phyloP scores from a whole-genome alignment of 306 rosid genomes.

The Fragaria iinumae region DNA sequence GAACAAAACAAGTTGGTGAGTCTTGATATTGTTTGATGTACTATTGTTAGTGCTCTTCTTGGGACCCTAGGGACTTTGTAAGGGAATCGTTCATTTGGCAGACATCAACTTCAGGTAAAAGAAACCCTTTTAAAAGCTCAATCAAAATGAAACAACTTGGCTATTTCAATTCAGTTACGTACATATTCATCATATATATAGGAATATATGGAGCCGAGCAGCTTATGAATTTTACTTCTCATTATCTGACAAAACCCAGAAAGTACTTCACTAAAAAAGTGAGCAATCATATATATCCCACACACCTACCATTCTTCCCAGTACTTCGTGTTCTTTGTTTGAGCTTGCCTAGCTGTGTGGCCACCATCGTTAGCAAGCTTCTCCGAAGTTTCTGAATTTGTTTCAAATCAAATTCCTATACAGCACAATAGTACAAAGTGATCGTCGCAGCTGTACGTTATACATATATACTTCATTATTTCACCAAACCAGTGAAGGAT shows the following conservation, averaged over 20 bases:
- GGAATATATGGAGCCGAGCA: conserved; percentile 24
- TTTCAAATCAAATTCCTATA: not conserved
- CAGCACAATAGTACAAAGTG: not conserved
- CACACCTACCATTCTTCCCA: conserved; percentile 46
- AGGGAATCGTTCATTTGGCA: conserved; percentile 46
- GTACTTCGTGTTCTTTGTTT: conserved; percentile 30
- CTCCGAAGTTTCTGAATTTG: conserved; percentile 30
- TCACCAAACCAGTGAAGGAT: not conserved
- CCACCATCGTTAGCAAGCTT: conserved; percentile 30
- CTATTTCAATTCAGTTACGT: conserved; percentile 34
- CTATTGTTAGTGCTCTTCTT: conserved; percentile 7
- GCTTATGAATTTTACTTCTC: conserved; percentile 12
- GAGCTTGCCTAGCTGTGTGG: conserved; percentile 13
- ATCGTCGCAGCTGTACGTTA: not conserved
- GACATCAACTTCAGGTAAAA: conserved; percentile 46
- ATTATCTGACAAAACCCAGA: conserved; percentile 49
- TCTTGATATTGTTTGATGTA: conserved; percentile 13
- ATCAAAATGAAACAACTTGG: conserved; percentile 29
- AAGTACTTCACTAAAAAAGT: conserved; percentile 51
- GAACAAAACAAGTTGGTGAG: too few species aligned
- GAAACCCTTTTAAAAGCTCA: conserved; percentile 27
- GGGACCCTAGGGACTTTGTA: conserved; percentile 41
- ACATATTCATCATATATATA: conserved; percentile 22
- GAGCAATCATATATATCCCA: conserved; percentile 41
- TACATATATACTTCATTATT: too few species aligned